These are phyloP conservation scores for Claviceps monticola DNA, from an alignment of 2,329 filamentous ascomycete genomes.

Conservation along the genomic window DNA sequence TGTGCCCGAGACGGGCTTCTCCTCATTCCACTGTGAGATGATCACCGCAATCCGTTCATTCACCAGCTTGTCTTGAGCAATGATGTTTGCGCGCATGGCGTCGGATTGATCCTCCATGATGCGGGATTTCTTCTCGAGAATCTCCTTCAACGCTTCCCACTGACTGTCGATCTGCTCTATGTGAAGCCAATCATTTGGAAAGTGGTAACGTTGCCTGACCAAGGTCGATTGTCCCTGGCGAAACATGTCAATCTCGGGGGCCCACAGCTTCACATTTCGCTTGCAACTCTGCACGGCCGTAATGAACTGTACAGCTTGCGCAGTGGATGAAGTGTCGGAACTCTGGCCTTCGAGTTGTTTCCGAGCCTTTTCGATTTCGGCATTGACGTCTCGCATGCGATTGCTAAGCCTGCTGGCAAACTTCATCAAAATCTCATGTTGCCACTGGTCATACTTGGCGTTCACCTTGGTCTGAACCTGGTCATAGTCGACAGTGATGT, in stretches of 20 bases:
- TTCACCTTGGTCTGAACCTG: slow-evolving; percentile 98
- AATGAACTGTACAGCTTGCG: slow-evolving; percentile 95
- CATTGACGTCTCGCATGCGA: slow-evolving; percentile 83
- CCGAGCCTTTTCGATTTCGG: slow-evolving; percentile 80
- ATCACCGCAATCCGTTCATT: slow-evolving; percentile 78
- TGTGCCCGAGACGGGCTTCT: slow-evolving; percentile 91
- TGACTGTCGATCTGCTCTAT: slow-evolving; percentile 94
- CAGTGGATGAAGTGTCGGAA: slow-evolving; percentile 86
- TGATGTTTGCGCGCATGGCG: slow-evolving; percentile 85
- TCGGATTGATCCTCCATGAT: slow-evolving; percentile 95
- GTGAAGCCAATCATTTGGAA: slow-evolving; percentile 84
- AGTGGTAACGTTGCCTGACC: slow-evolving; percentile 82
- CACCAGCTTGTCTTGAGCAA: slow-evolving; percentile 84
- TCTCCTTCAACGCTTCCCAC: slow-evolving; percentile 87
- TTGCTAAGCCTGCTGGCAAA: slow-evolving; percentile 81
- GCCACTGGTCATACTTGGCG: slow-evolving; percentile 98
- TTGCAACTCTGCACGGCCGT: slow-evolving; percentile 95
- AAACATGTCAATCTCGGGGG: slow-evolving; percentile 90
- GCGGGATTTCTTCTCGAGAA: slow-evolving; percentile 82
- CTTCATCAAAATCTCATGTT: slow-evolving; percentile 89
- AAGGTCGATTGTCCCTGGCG: slow-evolving; percentile 89
- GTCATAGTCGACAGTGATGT: slow-evolving; percentile 92
- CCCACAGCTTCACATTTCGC: slow-evolving; percentile 85
- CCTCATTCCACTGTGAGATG: slow-evolving; percentile 78
- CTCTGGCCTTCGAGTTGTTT: slow-evolving; percentile 85